Evolutionary conservation across 805 yeast species (phyloP), one percentile per base, ranked within the genome.

Genomic region (Saccharomyces jurei): DNA sequence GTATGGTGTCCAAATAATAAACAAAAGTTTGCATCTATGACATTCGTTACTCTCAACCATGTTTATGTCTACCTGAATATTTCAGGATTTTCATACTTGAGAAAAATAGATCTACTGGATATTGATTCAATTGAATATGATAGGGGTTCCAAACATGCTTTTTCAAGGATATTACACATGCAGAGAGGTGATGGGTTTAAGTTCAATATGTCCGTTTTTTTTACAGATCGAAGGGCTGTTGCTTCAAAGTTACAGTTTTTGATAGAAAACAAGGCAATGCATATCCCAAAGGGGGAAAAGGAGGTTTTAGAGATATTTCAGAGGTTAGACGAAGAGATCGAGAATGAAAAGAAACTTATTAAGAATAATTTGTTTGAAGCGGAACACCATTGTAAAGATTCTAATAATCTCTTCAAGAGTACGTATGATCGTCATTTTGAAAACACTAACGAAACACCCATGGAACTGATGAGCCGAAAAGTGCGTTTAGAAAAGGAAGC

Each of bases 11-110:
- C 92, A 4, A 81, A 83, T 63, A 72, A 81, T 4, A 71, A 73
- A 27, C 94, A 86, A 65, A 90, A 84, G 58, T 73, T 89, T n/a
- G 80, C 89, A 11, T 84, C 90, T 11, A 75, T 85, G 27, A 72
- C 81, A 2, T 89, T 81, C 63, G 71, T 86, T 21, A 89, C 97
- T 0, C 71, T 73, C 25, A 71, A 73, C 21, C 73, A 78, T 55
- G 54, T 83, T 3, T 87, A 84, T 64, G 73, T 83, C 51, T 89
- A 86, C 67, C 77, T 86, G 63, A 80, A 81, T 63, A 80, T 84
- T 50, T 74, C 82, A 60, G 97, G 97, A 0, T 82, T 91, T 61
- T 80, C 85, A 0, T 80, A 87, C 2, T 68, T 89, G 31, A 63
- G 77, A 50, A 79, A 79, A 56, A 70, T 75, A 41, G 68, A 76